Base-by-base conservation (phyloP, 1,284 basidiomycete species). In the Marasmius fiardii region DNA sequence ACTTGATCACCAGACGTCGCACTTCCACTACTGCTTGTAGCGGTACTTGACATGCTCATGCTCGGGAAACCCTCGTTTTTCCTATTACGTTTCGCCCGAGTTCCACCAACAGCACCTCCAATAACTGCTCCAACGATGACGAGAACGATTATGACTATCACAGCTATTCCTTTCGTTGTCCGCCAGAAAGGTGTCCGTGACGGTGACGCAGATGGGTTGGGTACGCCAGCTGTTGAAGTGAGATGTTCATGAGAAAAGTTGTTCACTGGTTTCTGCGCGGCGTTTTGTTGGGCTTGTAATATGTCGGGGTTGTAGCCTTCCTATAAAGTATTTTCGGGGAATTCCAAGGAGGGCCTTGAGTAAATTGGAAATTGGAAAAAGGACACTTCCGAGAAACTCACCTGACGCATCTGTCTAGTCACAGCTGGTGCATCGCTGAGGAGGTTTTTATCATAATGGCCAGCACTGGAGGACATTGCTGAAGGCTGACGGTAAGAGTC, bases 261-360 rank as follows among this genome's bases (percentile, higher is more conserved):
- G 5, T 37, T 35, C 35, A 18, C 37, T 41, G 12, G 33, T 49
- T 26, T 12, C 20, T 23, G n/a, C n/a, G n/a, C n/a, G n/a, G n/a
- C n/a, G n/a, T 33, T 21, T 35, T 20, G 26, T 34, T 21, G 44
- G 18, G 26, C 37, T 26, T 51, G 39, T 1, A 58, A 44, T 10
- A 58, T 16, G 43, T 51, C 23, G 11, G 56, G 52, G 44, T 57
- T 53, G 34, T 57, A 57, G 2, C 56, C 56, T 28, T 54, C 56
- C 47, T 54, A 39, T 31, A 43, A 43, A 21, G 16, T 28, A 3
- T 41, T 14, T 21, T 35, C 14, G 18, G 23, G 23, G 10, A 16
- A 26, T 24, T 47, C 10, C 16, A 4, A 23, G 20, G 5, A 4
- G 14, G 12, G 12, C 18, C 8, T 35, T 8, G 16, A 8, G 34